phyloP scores from a whole-genome alignment of 1,139 yeast genomes.

The Blastobotrys aristatus region DNA sequence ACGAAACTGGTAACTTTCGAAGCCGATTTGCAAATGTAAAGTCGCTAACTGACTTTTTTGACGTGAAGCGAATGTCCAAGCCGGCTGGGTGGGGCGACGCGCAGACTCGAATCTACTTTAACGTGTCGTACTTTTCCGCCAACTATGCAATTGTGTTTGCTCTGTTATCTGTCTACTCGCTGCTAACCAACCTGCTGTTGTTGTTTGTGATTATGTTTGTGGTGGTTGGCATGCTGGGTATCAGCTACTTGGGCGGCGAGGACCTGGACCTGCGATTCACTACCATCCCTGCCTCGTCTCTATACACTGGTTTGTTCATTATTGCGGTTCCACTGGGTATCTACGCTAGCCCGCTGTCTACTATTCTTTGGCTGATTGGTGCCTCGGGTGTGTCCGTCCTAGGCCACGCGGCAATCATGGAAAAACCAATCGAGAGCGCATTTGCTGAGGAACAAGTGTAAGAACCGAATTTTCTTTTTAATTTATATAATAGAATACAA shows the following conservation, averaged over 20 bases:
- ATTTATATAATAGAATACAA: not conserved
- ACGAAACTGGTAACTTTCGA: slow-evolving; percentile 47
- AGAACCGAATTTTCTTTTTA: not conserved
- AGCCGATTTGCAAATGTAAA: slow-evolving; percentile 65
- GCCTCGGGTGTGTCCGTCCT: slow-evolving; percentile 83
- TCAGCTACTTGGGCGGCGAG: slow-evolving; percentile 71
- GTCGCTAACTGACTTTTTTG: slow-evolving; percentile 92
- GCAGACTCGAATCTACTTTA: slow-evolving; percentile 82
- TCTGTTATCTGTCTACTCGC: slow-evolving; percentile 62
- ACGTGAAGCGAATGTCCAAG: slow-evolving; percentile 79
- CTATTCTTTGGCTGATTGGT: slow-evolving; percentile 95
- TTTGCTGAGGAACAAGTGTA: slow-evolving; percentile 78
- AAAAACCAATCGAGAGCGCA: slow-evolving; percentile 95
- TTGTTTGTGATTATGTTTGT: slow-evolving; percentile 66
- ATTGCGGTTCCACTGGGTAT: slow-evolving; percentile 80
- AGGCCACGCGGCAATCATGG: slow-evolving; percentile 91
- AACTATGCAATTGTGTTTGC: slow-evolving; percentile 76
- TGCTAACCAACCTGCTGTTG: slow-evolving; percentile 77
- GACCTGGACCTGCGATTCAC: slow-evolving; percentile 57
- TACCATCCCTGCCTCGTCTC: slow-evolving; percentile 62
- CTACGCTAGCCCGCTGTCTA: slow-evolving; percentile 88
- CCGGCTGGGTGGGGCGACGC: slow-evolving; percentile 87
- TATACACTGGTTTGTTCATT: slow-evolving; percentile 75
- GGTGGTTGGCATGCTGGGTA: slow-evolving; percentile 68
- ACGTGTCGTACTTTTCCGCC: slow-evolving; percentile 80